Evolutionary conservation across 345 rosid genomes (phyloP), one percentile per base, ranked within the genome.

Genomic region (Excoecaria cochinchinensis): DNA sequence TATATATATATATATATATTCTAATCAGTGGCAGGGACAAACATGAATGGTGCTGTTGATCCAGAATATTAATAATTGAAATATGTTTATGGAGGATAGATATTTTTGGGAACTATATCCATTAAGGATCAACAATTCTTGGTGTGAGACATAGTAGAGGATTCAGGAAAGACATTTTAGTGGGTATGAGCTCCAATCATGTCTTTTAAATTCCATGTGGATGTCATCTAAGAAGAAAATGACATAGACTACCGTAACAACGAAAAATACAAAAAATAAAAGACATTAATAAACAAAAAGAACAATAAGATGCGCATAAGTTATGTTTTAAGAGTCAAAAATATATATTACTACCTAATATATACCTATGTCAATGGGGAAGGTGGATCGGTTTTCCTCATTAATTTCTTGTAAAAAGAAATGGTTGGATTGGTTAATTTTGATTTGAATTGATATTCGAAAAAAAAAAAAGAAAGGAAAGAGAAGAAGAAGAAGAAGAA

Each of bases 181-280:
- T 48, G 44, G 72, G 11, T 48, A 31, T 51, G 39, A 19, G 46
- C 22, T 38, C 15, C 36, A 10, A 61, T 10, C 48, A 44, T 8
- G 10, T 44, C 48, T 5, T 44, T 4, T 44, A 44, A 44, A 8
- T 44, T 44, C 48, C 24, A 61, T 21, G 31, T 57, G 74, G 25
- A 50, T 69, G 74, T 24, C 61, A 59, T 48, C 39, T 52, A 65
- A 24, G 71, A 59, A 38, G 78, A 59, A 76, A 69, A 31, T 36
- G 69, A 59, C 58, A 36, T 21, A 51, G 67, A 59, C 51, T 67
- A 58, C 48, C 38, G 66, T 53, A 46, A 16, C 53, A 4, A 58
- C 8, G 7, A 21, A 53, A 21, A 21, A 22, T 16, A 16, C 6
- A 56, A 3, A 15, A 56, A 17, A 56, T 3, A 3, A 19, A 55